Conservation (phyloP, 1,139 yeast species). For the Lodderomyces jiufengensis region DNA sequence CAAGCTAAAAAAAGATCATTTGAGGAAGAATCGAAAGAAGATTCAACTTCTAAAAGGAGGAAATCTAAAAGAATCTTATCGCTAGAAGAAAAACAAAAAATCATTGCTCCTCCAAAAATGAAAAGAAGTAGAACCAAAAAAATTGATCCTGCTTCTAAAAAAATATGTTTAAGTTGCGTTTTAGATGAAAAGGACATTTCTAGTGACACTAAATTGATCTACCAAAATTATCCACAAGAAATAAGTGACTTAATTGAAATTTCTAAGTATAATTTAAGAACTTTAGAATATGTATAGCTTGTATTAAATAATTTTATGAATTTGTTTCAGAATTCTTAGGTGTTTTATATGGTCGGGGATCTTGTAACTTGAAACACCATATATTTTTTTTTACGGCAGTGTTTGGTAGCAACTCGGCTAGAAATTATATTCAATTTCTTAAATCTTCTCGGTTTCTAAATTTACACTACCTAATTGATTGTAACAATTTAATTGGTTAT, state of each 20-base stretch:
- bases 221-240: constrained; percentile 19
- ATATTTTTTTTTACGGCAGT: neutral
- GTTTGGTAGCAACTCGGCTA: neutral
- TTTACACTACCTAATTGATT: too few species aligned
- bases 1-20: constrained; percentile 13
- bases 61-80: constrained; percentile 9
- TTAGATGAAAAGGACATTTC: constrained; percentile 14
- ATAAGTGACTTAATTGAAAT: constrained; percentile 18
- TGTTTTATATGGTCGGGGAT: too few species aligned
- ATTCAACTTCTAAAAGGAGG: constrained; percentile 4
- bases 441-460: too few species aligned
- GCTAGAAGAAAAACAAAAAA: constrained; percentile 1
- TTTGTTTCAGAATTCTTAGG: too few species aligned
- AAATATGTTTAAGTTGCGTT: constrained; percentile 21
- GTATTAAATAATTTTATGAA: too few species aligned
- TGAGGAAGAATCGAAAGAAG: constrained; percentile 3
- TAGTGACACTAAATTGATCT: constrained; percentile 20
- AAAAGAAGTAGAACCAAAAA: neutral
- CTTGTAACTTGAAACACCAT: neutral
- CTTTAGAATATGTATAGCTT: constrained; percentile 1
- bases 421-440: neutral
- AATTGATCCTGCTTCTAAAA: constrained; percentile 6
- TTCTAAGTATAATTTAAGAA: constrained; percentile 12
- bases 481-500: constrained; percentile 3
- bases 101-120: neutral